These are phyloP conservation scores for Russula ochroleuca DNA, from an alignment of 768 basidiomycete species.

Conservation along the genomic window DNA sequence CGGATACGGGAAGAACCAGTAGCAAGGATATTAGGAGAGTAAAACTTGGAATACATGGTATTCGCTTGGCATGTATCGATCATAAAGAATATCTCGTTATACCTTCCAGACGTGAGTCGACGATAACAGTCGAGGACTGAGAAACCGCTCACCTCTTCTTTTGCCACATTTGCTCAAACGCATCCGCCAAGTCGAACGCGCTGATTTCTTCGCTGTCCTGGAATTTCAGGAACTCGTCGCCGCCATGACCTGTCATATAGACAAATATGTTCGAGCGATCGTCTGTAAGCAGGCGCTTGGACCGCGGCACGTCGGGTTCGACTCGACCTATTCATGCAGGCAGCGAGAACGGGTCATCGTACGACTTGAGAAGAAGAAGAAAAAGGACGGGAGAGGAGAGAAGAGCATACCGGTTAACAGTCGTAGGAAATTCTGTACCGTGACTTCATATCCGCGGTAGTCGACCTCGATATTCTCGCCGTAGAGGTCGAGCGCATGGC, in stretches of 20 bases:
- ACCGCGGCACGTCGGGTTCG: slow-evolving; percentile 78
- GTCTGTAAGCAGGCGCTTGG: slow-evolving; percentile 88
- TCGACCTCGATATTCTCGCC: slow-evolving; percentile 98
- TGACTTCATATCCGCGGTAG: slow-evolving; percentile 97
- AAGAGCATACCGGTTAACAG: slow-evolving; percentile 74
- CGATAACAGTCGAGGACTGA: background rate
- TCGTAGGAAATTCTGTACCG: slow-evolving; percentile 92
- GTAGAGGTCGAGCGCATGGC: slow-evolving; percentile 80
- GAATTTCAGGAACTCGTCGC: slow-evolving; percentile 97
- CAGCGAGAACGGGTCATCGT: background rate
- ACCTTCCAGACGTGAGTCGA: slow-evolving; percentile 42
- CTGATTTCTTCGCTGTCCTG: slow-evolving; percentile 98
- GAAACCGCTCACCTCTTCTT: slow-evolving; percentile 65
- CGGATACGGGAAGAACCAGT: slow-evolving; percentile 80
- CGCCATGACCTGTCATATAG: slow-evolving; percentile 98
- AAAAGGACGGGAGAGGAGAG: slow-evolving; percentile 3
- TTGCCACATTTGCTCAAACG: slow-evolving; percentile 98
- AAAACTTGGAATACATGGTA: slow-evolving; percentile 89
- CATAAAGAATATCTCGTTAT: slow-evolving; percentile 97
- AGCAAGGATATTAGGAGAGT: slow-evolving; percentile 89
- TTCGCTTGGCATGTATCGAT: slow-evolving; percentile 98
- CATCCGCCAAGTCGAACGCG: slow-evolving; percentile 95
- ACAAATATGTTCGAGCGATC: slow-evolving; percentile 91
- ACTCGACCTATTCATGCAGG: slow-evolving; percentile 61
- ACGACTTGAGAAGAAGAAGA: background rate